Evolutionary conservation across 768 basidiomycete species (phyloP), one percentile per base, ranked within the genome.

Genomic region (Daedaleopsis nitida): DNA sequence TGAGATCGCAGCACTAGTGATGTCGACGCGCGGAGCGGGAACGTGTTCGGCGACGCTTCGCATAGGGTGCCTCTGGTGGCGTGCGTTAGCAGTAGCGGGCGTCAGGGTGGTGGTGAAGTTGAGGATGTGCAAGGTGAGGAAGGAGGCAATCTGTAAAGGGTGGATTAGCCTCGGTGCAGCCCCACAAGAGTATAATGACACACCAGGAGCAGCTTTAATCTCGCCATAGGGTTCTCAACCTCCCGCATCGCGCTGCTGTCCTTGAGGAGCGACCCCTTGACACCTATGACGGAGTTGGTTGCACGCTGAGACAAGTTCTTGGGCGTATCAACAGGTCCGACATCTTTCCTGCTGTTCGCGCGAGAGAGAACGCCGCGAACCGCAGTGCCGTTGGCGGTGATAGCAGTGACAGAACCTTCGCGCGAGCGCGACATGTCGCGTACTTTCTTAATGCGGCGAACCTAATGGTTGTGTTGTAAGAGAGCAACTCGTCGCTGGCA

Each of bases 81-180:
- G 75, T 66, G 81, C 66, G 74, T 85, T 66, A 59, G 84, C 72
- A 66, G 85, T 80, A n/a, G 82, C 79, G 35, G 86, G 82, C 0
- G 95, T 89, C 52, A 99, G 84, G 0, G 97, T 95, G 0, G 96
- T 91, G 73, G 89, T 90, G 60, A 98, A 84, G 79, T 98, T 98
- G 63, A 97, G 83, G 57, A 95, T 85, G 67, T 99, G 97, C 2
- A 99, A 77, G 0, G 87, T 87, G 65, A 96, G 81, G 84, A 98
- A 99, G 3, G 95, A 88, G 17, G 88, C 87, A 66, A 99, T 93
- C 87, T 89, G 50, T 6, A 51, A 49, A 43, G 35, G 42, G 58
- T 9, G 32, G 37, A 8, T 57, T 23, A 59, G 24, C 27, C 52
- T 17, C n/a, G 52, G 50, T 52, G 48, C 54, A 52, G 58, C 53